Base-by-base conservation (phyloP, 768 basidiomycete genomes). In the Hebeloma cylindrosporum region DNA sequence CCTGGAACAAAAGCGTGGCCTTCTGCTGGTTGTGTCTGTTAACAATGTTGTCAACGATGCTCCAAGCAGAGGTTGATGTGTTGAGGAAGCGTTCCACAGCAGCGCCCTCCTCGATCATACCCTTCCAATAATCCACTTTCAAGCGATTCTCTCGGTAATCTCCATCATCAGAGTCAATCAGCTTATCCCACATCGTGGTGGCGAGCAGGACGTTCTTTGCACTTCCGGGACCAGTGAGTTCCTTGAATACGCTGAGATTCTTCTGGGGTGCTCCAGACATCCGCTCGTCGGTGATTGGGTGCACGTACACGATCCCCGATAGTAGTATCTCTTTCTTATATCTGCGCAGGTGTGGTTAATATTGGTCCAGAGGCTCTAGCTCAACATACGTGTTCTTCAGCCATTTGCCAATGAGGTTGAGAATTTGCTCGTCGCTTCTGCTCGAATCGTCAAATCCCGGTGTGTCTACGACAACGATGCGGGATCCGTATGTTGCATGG, bases 121-220 rank as follows among this genome's bases (percentile, higher is more conserved):
- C 47, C 11, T 40, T 51, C 50, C 53, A 56, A 25, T 52, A 58
- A 3, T 42, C 29, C 16, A 23, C 31, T 16, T 14, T 48, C 20
- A 70, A 60, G 33, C 70, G 46, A 0, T 14, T 7, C 35, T 69
- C 65, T 6, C 60, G 51, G 17, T 45, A 45, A 2, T 20, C 37
- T 6, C 41, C 46, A 10, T 9, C 35, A 21, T 20, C 21, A 11
- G 35, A 3, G 5, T 31, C 27, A n/a, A 70, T n/a, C n/a, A n/a
- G 67, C 41, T 62, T 60, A 5, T 63, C 66, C 75, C 76, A 78
- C 70, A 69, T 75, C 31, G 67, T 79, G 43, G 78, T 78, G 37
- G 70, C 69, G 41, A 79, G 60, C 36, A 71, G 63, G 22, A 79
- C 70, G 44, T 74, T 73, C 29, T 62, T 63, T 45, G 75, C 63